Percentiles rank a stretch among this genome's conserved stretches.
Evolutionary conservation across 169 alveolate species (phyloP).

Genomic region (Plasmodium relictum): DNA sequence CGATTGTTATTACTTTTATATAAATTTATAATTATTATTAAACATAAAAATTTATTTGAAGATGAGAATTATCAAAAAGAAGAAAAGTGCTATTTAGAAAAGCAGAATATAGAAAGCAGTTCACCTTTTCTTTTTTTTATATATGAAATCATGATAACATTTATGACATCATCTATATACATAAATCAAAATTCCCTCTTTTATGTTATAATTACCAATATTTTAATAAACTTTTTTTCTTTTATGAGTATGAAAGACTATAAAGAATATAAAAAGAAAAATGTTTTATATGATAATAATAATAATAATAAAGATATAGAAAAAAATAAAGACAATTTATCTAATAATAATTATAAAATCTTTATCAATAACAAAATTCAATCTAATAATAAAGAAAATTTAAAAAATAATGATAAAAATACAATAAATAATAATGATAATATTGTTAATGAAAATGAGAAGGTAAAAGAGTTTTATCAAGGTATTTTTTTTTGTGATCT

Average conservation of each 20-base stretch:
- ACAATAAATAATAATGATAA: neutral
- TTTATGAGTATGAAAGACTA: neutral
- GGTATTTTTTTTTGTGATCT: constrained; percentile 16
- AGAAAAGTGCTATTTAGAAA: constrained; percentile 20
- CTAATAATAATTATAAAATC: neutral
- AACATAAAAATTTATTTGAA: constrained; percentile 31
- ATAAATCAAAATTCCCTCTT: constrained; percentile 20
- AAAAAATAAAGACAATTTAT: neutral
- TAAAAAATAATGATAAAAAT: neutral
- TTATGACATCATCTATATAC: constrained; percentile 3
- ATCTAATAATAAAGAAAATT: neutral
- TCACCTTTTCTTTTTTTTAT: constrained; percentile 58
- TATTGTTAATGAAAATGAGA: neutral
- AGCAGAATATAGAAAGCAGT: constrained; percentile 9
- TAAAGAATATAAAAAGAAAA: neutral
- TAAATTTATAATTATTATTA: constrained; percentile 37
- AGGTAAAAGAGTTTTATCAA: neutral
- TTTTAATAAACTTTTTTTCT: constrained; percentile 30
- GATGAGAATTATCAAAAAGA: constrained; percentile 16
- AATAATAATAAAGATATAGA: neutral
- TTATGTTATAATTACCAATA: constrained; percentile 30
- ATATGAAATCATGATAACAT: constrained; percentile 28
- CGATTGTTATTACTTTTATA: constrained; percentile 33
- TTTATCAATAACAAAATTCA: neutral
- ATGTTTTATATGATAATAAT: neutral